Percentiles rank a stretch among this genome's conserved stretches.
phyloP scores from a whole-genome alignment of 768 basidiomycete species.

The Termitomyces sp. region DNA sequence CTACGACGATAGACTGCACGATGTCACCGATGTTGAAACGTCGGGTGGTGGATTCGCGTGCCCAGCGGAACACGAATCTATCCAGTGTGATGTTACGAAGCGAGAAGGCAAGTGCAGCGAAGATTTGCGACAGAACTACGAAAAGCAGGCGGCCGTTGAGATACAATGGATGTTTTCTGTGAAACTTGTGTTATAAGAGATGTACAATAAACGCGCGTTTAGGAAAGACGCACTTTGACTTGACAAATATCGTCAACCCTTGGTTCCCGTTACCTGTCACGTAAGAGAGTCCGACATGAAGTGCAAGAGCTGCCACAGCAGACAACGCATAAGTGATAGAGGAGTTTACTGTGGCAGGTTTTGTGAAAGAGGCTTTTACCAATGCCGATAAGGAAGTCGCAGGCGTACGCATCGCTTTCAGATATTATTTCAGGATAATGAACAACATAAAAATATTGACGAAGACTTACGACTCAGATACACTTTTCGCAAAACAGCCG shows the following conservation, averaged over 20 bases:
- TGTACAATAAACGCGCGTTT: background rate
- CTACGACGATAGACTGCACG: constrained; percentile 28
- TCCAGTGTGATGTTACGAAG: constrained; percentile 61
- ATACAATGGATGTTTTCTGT: constrained; percentile 69
- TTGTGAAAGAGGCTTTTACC: constrained; percentile 39
- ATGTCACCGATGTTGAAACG: constrained; percentile 15
- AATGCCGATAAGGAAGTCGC: constrained; percentile 48
- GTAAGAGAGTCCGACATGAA: constrained; percentile 37
- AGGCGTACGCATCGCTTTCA: constrained; percentile 37
- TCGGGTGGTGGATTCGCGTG: constrained; percentile 5
- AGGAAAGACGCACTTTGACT: constrained; percentile 47
- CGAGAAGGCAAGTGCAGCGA: constrained; percentile 39
- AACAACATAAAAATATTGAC: background rate
- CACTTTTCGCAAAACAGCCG: constrained; percentile 50
- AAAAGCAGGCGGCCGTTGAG: constrained; percentile 66
- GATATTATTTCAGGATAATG: background rate
- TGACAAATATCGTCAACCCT: constrained; percentile 52
- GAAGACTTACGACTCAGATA: constrained; percentile 52
- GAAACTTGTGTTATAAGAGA: constrained; percentile 1
- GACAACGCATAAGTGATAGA: constrained; percentile 42
- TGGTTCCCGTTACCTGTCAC: constrained; percentile 12
- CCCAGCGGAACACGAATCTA: constrained; percentile 47
- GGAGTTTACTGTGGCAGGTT: constrained; percentile 39
- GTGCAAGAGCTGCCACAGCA: constrained; percentile 31
- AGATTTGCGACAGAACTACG: constrained; percentile 46